Evolutionary conservation across 164 flowering plant genomes (phyloP).

Genomic region (Vitis cinerea): DNA sequence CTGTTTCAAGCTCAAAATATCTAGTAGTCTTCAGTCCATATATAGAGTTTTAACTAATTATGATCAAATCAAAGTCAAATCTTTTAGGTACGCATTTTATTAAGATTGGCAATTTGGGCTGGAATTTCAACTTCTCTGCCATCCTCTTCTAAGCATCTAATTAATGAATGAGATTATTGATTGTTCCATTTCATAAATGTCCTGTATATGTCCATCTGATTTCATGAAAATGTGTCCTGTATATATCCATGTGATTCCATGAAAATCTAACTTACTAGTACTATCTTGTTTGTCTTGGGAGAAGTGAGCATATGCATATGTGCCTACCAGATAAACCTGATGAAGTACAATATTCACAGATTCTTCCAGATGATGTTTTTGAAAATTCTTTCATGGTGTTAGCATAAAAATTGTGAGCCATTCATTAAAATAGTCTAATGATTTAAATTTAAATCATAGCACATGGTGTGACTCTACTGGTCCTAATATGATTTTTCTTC

Average conservation of each 20-base stretch:
- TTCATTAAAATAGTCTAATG: not conserved
- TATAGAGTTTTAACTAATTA: not conserved
- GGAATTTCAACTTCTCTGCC: not conserved
- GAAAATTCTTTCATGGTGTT: slow-evolving; percentile 3
- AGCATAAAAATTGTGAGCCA: not conserved
- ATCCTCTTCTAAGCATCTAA: not conserved
- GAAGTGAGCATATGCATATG: not conserved
- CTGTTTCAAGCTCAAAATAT: too few species aligned
- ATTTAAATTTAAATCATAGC: not conserved
- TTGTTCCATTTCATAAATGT: not conserved
- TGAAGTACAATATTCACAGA: not conserved
- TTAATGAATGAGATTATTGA: not conserved
- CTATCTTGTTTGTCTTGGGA: not conserved
- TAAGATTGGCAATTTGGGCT: not conserved
- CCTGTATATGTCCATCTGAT: too few species aligned
- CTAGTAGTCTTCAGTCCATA: too few species aligned
- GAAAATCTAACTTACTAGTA: not conserved
- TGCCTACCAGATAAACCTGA: not conserved
- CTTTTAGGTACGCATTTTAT: too few species aligned
- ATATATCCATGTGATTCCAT: too few species aligned
- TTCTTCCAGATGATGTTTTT: not conserved
- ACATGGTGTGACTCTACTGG: not conserved
- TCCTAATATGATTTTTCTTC: slow-evolving; percentile 8
- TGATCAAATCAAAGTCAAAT: not conserved
- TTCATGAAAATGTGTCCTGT: too few species aligned